Base-by-base conservation (phyloP, 192 early-diverging fungal species). In the Dimargaris cristalligena region DNA sequence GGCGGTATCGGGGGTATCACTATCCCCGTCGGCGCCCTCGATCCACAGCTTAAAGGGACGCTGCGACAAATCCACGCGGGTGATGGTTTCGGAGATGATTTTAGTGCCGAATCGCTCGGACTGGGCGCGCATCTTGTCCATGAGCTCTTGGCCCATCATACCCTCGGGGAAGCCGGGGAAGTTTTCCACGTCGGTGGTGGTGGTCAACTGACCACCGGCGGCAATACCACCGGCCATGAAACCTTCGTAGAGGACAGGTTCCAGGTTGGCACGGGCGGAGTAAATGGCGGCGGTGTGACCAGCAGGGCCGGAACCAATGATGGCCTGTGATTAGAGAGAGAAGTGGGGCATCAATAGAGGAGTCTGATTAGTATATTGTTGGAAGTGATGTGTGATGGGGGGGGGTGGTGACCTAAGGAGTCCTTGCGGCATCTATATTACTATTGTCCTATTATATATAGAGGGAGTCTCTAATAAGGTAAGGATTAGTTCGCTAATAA, bases 201-300 rank as follows among this genome's bases (percentile, higher is more conserved):
- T 94, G 18, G 92, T 95, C 25, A 97, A 81, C 77, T 91, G 83
- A 14, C 84, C 86, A 48, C 86, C 86, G 4, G 84, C 77, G 1
- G 84, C 84, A 14, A 85, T 70, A 47, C 83, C 92, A 49, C 86
- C 93, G 30, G 95, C 92, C 77, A 96, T 78, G 75, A 92, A 92
- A 46, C 95, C 93, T 70, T 99, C 95, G 65, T 87, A 99, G 74
- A 99, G 77, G 59, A 93, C 79, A 10, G 95, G 95, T 35, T 86
- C 66, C 38, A 99, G 72, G 69, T 95, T 90, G 38, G 95, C 95
- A 52, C 95, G 84, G 33, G 93, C 92, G 28, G 88, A 74, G 68
- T 97, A 99, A 61, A 97, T 88, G 44, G 92, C 91, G 16, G 95
- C 95, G 20, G 92, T 97, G 79, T 99, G 93, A 34, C 89, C 95